Evolutionary conservation across 805 yeast genomes (phyloP).

Genomic region (Ogataea nakhonphanomensis): DNA sequence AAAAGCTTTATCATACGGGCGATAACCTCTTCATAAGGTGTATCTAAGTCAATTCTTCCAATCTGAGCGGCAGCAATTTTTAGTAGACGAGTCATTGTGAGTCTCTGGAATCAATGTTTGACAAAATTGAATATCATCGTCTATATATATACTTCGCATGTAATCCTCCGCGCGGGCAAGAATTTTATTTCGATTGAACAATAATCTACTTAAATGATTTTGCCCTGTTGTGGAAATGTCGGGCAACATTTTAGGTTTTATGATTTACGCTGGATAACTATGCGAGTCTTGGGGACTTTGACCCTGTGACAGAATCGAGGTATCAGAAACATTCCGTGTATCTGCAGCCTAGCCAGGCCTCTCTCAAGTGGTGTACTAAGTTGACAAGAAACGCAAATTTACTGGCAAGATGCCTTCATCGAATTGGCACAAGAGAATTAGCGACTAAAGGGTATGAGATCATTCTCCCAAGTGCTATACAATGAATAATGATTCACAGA

Average conservation of each 20-base stretch:
- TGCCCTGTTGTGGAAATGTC: not conserved
- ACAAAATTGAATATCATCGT: not conserved
- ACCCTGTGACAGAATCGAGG: conserved; percentile 20
- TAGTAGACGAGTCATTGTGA: conserved; percentile 9
- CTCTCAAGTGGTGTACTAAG: conserved; percentile 13
- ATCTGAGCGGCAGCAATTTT: conserved; percentile 34
- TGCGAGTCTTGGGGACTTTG: conserved; percentile 16
- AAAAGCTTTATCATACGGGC: conserved; percentile 28
- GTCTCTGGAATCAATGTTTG: no score
- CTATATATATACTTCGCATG: not conserved
- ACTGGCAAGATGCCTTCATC: conserved; percentile 17
- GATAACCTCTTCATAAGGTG: conserved; percentile 31
- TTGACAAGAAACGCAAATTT: conserved; percentile 11
- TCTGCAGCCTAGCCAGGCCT: conserved; percentile 8
- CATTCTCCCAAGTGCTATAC: no score
- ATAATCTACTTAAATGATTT: no score
- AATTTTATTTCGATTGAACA: no score
- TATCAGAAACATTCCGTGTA: conserved; percentile 12
- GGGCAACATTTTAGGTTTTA: conserved; percentile 2
- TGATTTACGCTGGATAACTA: conserved; percentile 11
- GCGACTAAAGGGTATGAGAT: not conserved
- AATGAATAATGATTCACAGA: no score
- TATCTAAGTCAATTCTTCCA: conserved; percentile 32
- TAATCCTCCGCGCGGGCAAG: no score
- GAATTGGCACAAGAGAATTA: conserved; percentile 9